Evolutionary conservation across 768 basidiomycete genomes (phyloP).

Genomic region (Podaxis carcinomalis): DNA sequence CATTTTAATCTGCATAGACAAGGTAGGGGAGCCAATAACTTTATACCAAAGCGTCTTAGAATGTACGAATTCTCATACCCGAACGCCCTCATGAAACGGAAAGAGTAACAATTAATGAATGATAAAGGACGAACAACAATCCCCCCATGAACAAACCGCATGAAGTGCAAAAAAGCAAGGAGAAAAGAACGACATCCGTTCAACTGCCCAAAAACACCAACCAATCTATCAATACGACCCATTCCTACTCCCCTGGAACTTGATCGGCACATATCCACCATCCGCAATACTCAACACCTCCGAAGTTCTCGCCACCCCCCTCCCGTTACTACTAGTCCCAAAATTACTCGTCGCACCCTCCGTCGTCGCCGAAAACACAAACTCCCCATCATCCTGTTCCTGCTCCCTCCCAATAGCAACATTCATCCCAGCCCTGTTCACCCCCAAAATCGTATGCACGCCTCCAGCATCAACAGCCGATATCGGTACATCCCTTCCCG

Average conservation of each 20-base stretch:
- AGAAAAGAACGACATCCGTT: not conserved
- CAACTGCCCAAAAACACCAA: not conserved
- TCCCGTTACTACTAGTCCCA: slow-evolving; percentile 9
- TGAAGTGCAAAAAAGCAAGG: no score
- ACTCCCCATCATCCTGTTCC: slow-evolving; percentile 17
- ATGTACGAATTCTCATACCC: no score
- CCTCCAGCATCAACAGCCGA: slow-evolving; percentile 2
- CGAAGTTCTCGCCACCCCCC: slow-evolving; percentile 17
- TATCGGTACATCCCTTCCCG: slow-evolving; percentile 1
- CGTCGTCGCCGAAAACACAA: not conserved
- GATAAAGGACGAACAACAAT: no score
- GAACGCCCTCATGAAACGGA: no score
- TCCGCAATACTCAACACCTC: slow-evolving; percentile 26
- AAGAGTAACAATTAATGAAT: no score
- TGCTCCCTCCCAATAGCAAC: slow-evolving; percentile 21
- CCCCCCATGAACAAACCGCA: no score
- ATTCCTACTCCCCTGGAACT: slow-evolving; percentile 2
- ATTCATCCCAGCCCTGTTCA: slow-evolving; percentile 18
- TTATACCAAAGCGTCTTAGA: no score
- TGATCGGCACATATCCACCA: slow-evolving; percentile 11
- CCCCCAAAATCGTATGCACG: not conserved
- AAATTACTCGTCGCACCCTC: not conserved
- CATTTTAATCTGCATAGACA: no score
- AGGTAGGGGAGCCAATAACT: no score
- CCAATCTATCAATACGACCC: not conserved